Evolutionary conservation across 192 early-diverging fungal genomes (phyloP), one percentile per base, ranked within the genome.

Genomic region (Allomyces arbusculus): DNA sequence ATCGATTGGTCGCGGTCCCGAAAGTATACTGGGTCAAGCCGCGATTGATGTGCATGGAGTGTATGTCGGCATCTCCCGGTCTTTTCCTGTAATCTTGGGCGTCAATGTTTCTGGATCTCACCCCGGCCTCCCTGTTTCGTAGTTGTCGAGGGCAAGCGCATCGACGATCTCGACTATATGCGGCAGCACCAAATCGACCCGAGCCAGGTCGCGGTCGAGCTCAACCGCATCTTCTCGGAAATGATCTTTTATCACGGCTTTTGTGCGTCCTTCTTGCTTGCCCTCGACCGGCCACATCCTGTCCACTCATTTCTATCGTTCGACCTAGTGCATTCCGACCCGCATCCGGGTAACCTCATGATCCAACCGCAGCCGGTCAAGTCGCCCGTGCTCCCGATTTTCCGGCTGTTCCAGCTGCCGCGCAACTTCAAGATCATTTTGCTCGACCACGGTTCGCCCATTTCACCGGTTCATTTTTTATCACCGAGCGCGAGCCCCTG

Each of bases 321-420:
- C 14, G 3, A 63, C 61, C 1, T 83, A 66, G 82, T 89, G 14
- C 94, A 96, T 74, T 92, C 90, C 70, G 94, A 96, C 72, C 92
- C 92, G 28, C 94, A 97, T 72, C 90, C 92, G 11, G 92, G 93
- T 10, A 95, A 95, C 72, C 67, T 91, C 25, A 74, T 89, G 69
- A 84, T 91, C 10, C 79, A 86, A 11, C 82, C 86, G 44, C 70
- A 71, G 19, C n/a, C 50, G 2, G 16, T 58, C 20, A n/a, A 58
- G 16, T n/a, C 61, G 67, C 7, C 50, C 67, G 23, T 50, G 63
- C 26, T 44, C 68, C 23, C 65, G 69, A 44, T 72, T 66, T 19
- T 55, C 63, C 24, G 66, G 12, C 26, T 72, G 9, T 23, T 68
- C 20, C 23, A 19, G 33, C 69, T 65, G 45, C 69, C 69, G 23